phyloP scores from a whole-genome alignment of 2,329 filamentous ascomycete species.

The Sporothrix humicola region DNA sequence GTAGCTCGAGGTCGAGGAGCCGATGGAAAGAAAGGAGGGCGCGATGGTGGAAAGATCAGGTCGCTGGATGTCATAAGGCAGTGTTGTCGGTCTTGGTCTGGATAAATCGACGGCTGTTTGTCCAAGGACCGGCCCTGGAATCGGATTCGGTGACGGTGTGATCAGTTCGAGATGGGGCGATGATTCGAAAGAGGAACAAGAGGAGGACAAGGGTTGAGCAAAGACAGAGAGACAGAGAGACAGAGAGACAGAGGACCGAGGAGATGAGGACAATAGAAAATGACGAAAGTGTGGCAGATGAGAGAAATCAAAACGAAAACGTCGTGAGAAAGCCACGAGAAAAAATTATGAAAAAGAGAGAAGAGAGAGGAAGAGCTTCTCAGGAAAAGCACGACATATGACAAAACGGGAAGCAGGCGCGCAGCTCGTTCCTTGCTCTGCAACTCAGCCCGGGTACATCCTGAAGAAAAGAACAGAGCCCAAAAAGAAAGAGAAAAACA shows the following conservation, averaged over 20 bases:
- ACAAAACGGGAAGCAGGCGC: background rate
- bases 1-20: background rate
- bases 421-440: constrained; percentile 3
- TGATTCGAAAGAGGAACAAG: background rate
- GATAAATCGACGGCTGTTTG: background rate
- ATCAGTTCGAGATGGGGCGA: background rate
- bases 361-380: background rate
- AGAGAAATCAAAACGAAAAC: background rate
- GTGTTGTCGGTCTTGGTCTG: background rate
- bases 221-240: background rate
- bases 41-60: background rate
- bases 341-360: background rate
- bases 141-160: background rate
- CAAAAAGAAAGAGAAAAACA: background rate
- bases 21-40: background rate
- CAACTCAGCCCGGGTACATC: background rate
- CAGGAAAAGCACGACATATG: background rate
- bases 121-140: constrained; percentile 20
- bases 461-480: background rate
- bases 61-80: background rate
- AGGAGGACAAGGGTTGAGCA: background rate
- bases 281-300: background rate
- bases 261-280: background rate
- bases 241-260: background rate
- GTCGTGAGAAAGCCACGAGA: too few relatives aligned